A percentile compares a stretch with the other conserved stretches of the same genome.
These are phyloP conservation scores for Monilinia polystroma DNA, from an alignment of 2,329 filamentous ascomycete genomes.

Conservation along the genomic window DNA sequence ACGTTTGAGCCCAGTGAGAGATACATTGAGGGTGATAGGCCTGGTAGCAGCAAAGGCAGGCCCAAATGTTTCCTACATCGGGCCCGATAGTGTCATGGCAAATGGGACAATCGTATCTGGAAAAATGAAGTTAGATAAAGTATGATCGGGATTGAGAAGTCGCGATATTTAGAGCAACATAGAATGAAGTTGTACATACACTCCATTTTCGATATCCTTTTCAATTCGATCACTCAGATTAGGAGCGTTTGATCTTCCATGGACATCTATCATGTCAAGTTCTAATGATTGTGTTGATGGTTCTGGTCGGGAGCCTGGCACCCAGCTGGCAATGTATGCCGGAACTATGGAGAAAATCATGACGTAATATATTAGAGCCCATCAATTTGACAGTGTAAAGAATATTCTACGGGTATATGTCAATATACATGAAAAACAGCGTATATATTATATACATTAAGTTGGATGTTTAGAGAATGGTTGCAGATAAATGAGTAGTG, in stretches of 20 bases:
- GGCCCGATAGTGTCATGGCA: background rate
- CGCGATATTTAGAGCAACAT: background rate
- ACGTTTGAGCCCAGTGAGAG: background rate
- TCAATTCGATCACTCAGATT: background rate
- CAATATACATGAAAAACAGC: background rate
- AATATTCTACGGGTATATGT: background rate
- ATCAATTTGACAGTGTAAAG: background rate
- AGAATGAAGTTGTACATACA: constrained; percentile 1
- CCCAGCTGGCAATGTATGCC: background rate
- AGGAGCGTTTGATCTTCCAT: background rate
- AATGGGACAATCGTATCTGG: constrained; percentile 10
- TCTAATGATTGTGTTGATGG: background rate
- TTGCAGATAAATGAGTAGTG: background rate
- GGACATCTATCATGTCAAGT: background rate
- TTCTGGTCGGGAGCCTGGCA: background rate
- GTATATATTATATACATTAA: background rate
- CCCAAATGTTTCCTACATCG: background rate
- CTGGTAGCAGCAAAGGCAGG: background rate
- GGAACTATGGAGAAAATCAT: background rate
- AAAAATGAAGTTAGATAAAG: background rate
- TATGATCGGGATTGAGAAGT: too few relatives aligned
- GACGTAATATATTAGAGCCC: background rate
- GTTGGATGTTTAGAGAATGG: background rate
- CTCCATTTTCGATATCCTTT: constrained; percentile 5
- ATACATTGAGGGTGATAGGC: background rate